Base-by-base conservation (phyloP, 78 protist species). In the Dictyostelium firmibasis region DNA sequence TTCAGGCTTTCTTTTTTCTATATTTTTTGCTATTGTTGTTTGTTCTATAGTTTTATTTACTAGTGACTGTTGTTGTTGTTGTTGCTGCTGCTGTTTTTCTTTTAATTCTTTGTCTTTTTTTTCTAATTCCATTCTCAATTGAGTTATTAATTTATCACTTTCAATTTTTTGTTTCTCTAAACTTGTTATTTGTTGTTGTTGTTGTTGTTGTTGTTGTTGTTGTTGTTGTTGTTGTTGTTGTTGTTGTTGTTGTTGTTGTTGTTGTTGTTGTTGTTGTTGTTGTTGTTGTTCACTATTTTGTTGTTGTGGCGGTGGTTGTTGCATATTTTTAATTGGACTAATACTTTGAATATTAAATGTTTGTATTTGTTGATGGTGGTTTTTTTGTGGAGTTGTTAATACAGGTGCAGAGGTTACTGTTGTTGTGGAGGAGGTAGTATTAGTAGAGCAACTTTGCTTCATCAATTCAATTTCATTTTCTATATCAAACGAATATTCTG, bases 101-200 rank as follows among this genome's bases (percentile, higher is more conserved):
- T 77, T 77, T 18, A 31, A 25, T 23, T 77, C 83, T n/a, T 77
- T 77, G 38, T 77, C 83, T 41, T 77, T 77, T 11, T 43, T 77
- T n/a, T 31, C 85, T 47, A 79, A 79, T 25, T n/a, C 29, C 18
- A 23, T 25, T 79, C 57, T 79, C 50, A 79, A n/a, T 77, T 77
- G 83, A n/a, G 23, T 77, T 41, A 77, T 77, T 11, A 33, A 13
- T 36, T 75, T 74, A 11, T 74, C 81, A 74, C n/a, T 25, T 35
- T 74, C 44, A 25, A 16, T 35, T n/a, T 74, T 25, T 74, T 74
- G 53, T 74, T 74, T 75, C 35, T 75, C 27, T 36, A 75, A 33
- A 33, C 7, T 75, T 3, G 31, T 36, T 16, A 36, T 36, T 36
- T 14, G 6, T 75, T 75, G 81, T 41, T 38, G 57, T 11, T 23